phyloP scores from a whole-genome alignment of 139 green algal genomes.

The Tetraselmis striata region DNA sequence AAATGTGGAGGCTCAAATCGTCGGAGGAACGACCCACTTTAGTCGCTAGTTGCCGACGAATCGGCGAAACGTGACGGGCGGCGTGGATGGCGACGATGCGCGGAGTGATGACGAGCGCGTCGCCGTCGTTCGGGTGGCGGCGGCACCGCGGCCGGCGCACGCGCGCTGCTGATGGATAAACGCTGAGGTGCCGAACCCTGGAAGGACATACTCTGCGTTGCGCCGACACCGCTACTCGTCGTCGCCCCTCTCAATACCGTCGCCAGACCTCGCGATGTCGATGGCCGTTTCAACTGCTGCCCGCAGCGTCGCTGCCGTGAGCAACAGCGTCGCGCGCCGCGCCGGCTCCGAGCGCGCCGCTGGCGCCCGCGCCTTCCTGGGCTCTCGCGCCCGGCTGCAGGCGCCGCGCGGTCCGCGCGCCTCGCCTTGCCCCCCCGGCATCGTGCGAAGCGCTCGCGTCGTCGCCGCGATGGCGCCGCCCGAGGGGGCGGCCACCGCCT shows the following conservation, averaged over 20 bases:
- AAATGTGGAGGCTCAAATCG: too few species aligned
- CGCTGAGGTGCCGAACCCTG: too few species aligned
- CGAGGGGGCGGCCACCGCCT: background rate
- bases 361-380: background rate
- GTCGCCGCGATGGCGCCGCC: background rate
- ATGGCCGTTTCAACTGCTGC: background rate
- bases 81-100: too few species aligned
- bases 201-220: too few species aligned
- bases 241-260: background rate
- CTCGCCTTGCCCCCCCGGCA: background rate
- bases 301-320: background rate
- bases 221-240: background rate
- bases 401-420: background rate
- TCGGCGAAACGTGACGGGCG: too few species aligned
- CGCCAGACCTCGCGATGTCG: background rate
- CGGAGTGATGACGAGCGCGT: too few species aligned
- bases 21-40: too few species aligned
- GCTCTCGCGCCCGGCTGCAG: background rate
- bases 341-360: too few species aligned
- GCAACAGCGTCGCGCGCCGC: background rate
- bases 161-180: too few species aligned
- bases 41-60: too few species aligned
- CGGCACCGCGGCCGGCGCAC: too few species aligned
- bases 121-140: too few species aligned
- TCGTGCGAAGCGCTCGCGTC: background rate